Percentiles rank a stretch among this genome's conserved stretches.
These are phyloP conservation scores for Curvularia sp. DNA, from an alignment of 2,329 filamentous ascomycete species.

Conservation along the genomic window DNA sequence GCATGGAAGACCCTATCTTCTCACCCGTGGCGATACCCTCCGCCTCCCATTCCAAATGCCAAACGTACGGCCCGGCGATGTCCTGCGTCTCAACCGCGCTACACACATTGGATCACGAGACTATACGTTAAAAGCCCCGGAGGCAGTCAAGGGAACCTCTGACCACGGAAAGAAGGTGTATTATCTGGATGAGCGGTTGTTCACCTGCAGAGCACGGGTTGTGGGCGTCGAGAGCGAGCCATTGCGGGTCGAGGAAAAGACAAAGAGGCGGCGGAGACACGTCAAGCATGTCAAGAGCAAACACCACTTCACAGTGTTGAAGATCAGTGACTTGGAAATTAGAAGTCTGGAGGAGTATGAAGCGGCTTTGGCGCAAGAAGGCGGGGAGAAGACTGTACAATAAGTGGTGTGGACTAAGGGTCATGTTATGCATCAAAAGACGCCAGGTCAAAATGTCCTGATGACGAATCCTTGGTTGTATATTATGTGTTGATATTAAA, in stretches of 20 bases:
- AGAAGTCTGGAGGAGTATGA: constrained; percentile 63
- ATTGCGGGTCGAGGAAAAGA: constrained; percentile 63
- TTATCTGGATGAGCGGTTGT: constrained; percentile 82
- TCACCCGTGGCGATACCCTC: constrained; percentile 65
- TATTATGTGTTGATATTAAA: background rate
- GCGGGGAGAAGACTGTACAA: constrained; percentile 11
- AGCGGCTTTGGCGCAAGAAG: constrained; percentile 38
- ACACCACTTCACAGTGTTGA: constrained; percentile 85
- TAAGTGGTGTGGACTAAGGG: constrained; percentile 5
- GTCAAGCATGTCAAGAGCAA: constrained; percentile 84
- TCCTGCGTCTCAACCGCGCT: constrained; percentile 87
- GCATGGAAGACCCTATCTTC: constrained; percentile 79
- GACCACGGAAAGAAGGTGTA: constrained; percentile 51
- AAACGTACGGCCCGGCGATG: constrained; percentile 72
- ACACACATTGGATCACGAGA: constrained; percentile 84
- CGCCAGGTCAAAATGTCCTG: background rate
- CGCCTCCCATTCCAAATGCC: constrained; percentile 61
- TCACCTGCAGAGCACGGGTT: constrained; percentile 84
- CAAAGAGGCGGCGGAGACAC: constrained; percentile 70
- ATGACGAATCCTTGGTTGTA: background rate
- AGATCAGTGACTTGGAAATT: constrained; percentile 81
- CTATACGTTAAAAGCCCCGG: constrained; percentile 76
- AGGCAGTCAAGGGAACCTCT: constrained; percentile 38
- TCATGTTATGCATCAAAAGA: background rate
- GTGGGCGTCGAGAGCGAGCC: constrained; percentile 80